Base-by-base conservation (phyloP, 257 asterid genomes). In the Scutellaria minor region DNA sequence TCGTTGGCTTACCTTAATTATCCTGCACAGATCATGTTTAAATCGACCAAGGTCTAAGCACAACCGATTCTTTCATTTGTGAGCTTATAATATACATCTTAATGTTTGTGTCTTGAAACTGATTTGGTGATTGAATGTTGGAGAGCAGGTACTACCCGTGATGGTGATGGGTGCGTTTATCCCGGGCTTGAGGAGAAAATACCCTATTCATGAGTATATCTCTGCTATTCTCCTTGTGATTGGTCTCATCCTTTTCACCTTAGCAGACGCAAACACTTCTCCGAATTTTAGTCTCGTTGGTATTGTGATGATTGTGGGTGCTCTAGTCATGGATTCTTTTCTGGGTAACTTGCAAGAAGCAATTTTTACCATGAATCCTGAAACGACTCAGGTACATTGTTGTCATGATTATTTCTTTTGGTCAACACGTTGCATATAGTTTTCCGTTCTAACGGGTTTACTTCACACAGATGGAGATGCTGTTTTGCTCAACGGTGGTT, bases 111-210 rank as follows among this genome's bases (percentile, higher is more conserved):
- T 52, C 7, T 6, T 52, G 11, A 9, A 31, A 6, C 13, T 54
- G 52, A 58, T 62, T 57, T 5, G 61, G 6, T 57, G 39, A 6
- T 44, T 44, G 3, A 2, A 8, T 51, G 77, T 76, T 67, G 80
- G 77, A 58, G 57, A 18, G 6, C 60, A 93, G 98, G 97, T 93
- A 13, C 80, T 93, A 6, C 97, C 97, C 0, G 97, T 93, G 70
- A 93, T 93, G 98, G 85, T 93, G 67, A 91, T 93, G 98, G 97
- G 97, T 1, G 91, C 98, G 2, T 91, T 93, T 76, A 89, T 93
- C 72, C 98, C 93, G 0, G 97, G 98, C 4, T 77, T 91, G 83
- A 91, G 96, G 78, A 83, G 98, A 78, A 93, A 91, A 84, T 93
- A 93, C 77, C 95, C 96, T 0, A 13, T 78, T 35, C 96, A 93